phyloP scores from a whole-genome alignment of 2,329 filamentous ascomycete species.

The Beauveria bassiana region DNA sequence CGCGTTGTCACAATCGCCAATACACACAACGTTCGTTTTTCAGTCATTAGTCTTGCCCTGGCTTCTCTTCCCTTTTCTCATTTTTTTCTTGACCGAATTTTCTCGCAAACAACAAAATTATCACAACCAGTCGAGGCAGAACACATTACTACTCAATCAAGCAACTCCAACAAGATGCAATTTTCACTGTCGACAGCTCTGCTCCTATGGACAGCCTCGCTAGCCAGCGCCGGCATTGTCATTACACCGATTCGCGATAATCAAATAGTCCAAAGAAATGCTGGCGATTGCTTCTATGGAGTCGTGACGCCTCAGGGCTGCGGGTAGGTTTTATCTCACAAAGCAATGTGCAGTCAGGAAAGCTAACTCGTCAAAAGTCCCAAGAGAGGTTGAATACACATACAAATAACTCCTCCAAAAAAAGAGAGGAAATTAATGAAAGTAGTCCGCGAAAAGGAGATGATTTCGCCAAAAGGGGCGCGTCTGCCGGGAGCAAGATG shows the following conservation, averaged over 20 bases:
- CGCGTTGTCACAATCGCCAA: neutral
- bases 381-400: neutral
- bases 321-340: conserved; percentile 35
- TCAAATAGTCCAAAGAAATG: conserved; percentile 41
- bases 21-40: neutral
- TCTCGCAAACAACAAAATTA: neutral
- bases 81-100: neutral
- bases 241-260: conserved; percentile 44
- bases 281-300: conserved; percentile 48
- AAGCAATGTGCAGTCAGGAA: neutral
- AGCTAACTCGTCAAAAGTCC: conserved; percentile 15
- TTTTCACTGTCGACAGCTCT: conserved; percentile 21
- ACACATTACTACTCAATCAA: neutral
- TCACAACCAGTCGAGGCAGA: neutral
- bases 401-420: too few species aligned
- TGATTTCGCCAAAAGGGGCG: neutral
- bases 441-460: neutral
- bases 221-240: conserved; percentile 46
- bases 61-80: conserved; percentile 12
- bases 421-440: neutral
- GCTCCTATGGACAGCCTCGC: conserved; percentile 35
- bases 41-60: neutral
- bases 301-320: conserved; percentile 49
- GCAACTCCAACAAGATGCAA: neutral
- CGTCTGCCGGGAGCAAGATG: too few species aligned